phyloP scores from a whole-genome alignment of 2,329 filamentous ascomycete species.

The Arthrobotrys conoides region DNA sequence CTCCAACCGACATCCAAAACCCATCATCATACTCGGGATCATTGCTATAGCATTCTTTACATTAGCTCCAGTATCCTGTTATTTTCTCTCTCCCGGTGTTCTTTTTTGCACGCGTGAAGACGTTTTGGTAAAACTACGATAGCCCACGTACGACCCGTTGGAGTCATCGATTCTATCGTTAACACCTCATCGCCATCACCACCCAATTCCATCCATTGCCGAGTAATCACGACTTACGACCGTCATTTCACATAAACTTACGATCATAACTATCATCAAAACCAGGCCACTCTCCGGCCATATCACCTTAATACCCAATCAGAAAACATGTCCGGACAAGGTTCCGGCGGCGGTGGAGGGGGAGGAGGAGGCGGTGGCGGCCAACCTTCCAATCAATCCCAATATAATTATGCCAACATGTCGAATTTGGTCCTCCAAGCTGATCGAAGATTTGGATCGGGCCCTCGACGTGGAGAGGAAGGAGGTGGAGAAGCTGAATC shows the following conservation, averaged over 20 bases:
- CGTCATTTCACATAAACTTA: neutral
- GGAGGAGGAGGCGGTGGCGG: conserved; percentile 72
- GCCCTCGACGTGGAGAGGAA: conserved; percentile 88
- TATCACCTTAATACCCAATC: conserved; percentile 7
- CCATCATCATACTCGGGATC: neutral
- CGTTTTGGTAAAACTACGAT: neutral
- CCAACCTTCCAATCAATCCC: conserved; percentile 80
- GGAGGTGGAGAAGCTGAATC: conserved; percentile 97
- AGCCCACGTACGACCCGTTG: neutral
- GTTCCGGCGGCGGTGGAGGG: conserved; percentile 29
- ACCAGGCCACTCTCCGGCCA: neutral
- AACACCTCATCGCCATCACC: neutral
- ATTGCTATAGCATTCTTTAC: neutral
- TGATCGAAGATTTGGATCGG: conserved; percentile 87
- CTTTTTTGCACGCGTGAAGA: neutral
- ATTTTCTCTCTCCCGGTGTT: neutral
- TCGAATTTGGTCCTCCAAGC: conserved; percentile 99
- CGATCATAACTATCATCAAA: neutral
- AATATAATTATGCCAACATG: conserved; percentile 99
- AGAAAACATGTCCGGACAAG: conserved; percentile 72
- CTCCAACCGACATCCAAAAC: neutral
- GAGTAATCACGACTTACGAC: neutral
- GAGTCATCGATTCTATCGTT: neutral
- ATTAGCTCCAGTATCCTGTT: neutral
- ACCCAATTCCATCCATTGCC: neutral